Percentiles rank a stretch among this genome's conserved stretches.
Evolutionary conservation across 2,329 filamentous ascomycete genomes (phyloP).

Genomic region (Mollisiaceae sp.): DNA sequence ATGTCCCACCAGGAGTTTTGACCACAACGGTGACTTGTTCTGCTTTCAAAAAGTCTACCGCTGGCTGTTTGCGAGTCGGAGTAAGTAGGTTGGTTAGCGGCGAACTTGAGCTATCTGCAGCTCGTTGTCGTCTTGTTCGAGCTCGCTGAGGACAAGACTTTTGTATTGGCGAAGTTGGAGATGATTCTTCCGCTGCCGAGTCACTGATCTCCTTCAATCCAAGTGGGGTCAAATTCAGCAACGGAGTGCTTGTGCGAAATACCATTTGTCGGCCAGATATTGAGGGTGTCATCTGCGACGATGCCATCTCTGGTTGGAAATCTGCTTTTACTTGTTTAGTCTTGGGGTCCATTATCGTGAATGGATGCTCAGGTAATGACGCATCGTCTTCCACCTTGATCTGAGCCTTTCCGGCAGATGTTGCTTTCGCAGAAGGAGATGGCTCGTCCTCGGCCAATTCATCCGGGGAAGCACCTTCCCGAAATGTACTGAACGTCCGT

Average conservation of each 20-base stretch:
- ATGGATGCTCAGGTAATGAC: background rate
- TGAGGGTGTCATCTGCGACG: constrained; percentile 5
- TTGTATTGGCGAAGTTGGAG: constrained; percentile 10
- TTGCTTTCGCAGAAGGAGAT: background rate
- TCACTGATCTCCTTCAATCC: constrained; percentile 23
- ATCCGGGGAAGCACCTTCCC: constrained; percentile 17
- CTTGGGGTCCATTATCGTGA: background rate
- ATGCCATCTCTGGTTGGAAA: constrained; percentile 4
- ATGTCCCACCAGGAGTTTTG: constrained; percentile 57
- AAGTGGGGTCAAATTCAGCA: constrained; percentile 35
- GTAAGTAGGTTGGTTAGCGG: constrained; percentile 16
- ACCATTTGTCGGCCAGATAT: constrained; percentile 7
- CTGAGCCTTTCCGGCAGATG: constrained; percentile 5
- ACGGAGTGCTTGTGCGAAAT: constrained; percentile 30
- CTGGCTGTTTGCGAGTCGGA: constrained; percentile 11
- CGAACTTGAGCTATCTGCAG: constrained; percentile 3
- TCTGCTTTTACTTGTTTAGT: background rate
- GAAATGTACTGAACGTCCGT: constrained; percentile 28
- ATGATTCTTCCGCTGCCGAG: constrained; percentile 25
- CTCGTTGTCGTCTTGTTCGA: background rate
- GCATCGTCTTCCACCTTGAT: constrained; percentile 20
- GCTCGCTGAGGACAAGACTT: constrained; percentile 12
- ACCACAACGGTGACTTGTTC: constrained; percentile 28
- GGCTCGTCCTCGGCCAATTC: constrained; percentile 13
- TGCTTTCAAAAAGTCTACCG: constrained; percentile 13